Percentiles rank a stretch among this genome's conserved stretches.
Conservation (phyloP, 768 basidiomycete species). For the Amanita thiersii region DNA sequence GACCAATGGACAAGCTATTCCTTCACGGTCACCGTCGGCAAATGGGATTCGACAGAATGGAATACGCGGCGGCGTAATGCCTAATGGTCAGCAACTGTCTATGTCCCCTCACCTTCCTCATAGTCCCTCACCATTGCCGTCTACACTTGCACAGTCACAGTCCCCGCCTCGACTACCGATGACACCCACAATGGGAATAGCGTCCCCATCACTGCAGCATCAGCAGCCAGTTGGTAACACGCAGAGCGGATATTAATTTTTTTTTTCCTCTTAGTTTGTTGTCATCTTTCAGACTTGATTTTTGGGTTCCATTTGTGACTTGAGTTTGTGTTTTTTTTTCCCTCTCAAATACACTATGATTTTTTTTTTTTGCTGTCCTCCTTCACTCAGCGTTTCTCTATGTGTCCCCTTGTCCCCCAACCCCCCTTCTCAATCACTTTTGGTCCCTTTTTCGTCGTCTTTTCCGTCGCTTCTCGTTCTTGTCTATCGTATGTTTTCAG, state of each 20-base stretch:
- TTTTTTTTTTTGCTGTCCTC: neutral
- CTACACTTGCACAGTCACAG: conserved; percentile 31
- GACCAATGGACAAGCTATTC: conserved; percentile 25
- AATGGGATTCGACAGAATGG: conserved; percentile 43
- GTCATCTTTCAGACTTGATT: neutral
- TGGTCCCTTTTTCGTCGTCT: conserved; percentile 3
- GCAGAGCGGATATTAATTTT: conserved; percentile 40
- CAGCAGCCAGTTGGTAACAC: conserved; percentile 44
- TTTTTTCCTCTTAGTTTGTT: neutral
- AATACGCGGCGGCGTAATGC: conserved; percentile 17
- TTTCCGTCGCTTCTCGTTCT: conserved; percentile 6
- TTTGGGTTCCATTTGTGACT: neutral
- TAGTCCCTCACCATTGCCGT: conserved; percentile 37
- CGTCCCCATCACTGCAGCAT: conserved; percentile 48
- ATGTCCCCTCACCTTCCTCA: conserved; percentile 46
- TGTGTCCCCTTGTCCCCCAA: neutral
- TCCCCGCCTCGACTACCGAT: conserved; percentile 43
- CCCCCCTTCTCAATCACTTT: neutral
- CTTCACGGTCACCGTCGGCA: conserved; percentile 44
- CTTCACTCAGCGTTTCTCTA: no score
- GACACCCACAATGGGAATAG: conserved; percentile 43
- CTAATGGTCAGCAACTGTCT: conserved; percentile 36
- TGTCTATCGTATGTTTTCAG: conserved; percentile 5
- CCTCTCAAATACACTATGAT: no score
- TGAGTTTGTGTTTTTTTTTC: conserved; percentile 3